These are phyloP conservation scores for Voacanga thouarsii DNA, from an alignment of 257 asterid genomes.

Conservation along the genomic window DNA sequence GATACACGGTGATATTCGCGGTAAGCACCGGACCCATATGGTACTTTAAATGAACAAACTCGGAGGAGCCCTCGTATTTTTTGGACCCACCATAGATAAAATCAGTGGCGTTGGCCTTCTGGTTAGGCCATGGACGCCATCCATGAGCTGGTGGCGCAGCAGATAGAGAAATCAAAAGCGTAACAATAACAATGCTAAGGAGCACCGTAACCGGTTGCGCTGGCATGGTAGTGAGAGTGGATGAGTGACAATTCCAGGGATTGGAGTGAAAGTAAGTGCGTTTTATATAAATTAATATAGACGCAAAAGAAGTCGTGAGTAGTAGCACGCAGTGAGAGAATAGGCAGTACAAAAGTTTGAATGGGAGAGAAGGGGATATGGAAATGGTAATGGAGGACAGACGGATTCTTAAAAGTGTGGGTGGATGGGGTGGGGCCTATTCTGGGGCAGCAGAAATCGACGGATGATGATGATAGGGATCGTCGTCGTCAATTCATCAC, in stretches of 20 bases:
- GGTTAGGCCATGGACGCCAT: constrained; percentile 83
- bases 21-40: constrained; percentile 95
- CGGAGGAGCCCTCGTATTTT: constrained; percentile 85
- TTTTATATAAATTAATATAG: neutral
- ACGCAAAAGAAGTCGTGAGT: neutral
- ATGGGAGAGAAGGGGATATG: neutral
- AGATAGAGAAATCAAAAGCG: neutral
- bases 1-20: constrained; percentile 68
- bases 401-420: constrained; percentile 52
- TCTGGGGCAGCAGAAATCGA: constrained; percentile 3
- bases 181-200: neutral
- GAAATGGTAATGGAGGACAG: constrained; percentile 63
- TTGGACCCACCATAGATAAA: constrained; percentile 56
- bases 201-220: constrained; percentile 7
- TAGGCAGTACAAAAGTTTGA: neutral
- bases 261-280: neutral
- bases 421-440: constrained; percentile 43
- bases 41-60: constrained; percentile 64
- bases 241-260: constrained; percentile 1
- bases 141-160: constrained; percentile 15
- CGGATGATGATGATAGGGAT: constrained; percentile 21
- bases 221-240: constrained; percentile 13
- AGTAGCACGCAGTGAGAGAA: neutral
- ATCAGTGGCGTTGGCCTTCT: constrained; percentile 48
- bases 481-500: constrained; percentile 19